phyloP scores from a whole-genome alignment of 2,329 filamentous ascomycete species.

The Teratosphaeriaceae sp. region DNA sequence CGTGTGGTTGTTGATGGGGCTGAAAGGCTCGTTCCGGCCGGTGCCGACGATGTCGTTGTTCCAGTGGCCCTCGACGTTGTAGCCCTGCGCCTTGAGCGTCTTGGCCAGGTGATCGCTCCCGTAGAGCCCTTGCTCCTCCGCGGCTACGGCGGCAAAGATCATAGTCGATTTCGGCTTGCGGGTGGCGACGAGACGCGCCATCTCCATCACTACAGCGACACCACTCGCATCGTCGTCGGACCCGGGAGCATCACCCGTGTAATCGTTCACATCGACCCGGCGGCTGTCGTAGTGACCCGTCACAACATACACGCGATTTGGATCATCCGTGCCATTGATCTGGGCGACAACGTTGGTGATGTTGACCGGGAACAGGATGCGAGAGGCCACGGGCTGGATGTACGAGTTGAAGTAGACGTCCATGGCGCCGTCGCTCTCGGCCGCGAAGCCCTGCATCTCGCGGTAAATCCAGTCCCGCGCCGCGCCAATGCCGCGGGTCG shows the following conservation, averaged over 20 bases:
- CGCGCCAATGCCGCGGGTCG: conserved; percentile 48
- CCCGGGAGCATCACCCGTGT: conserved; percentile 47
- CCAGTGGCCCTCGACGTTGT: conserved; percentile 52
- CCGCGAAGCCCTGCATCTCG: conserved; percentile 45
- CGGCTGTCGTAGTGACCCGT: conserved; percentile 53
- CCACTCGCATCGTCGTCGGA: conserved; percentile 54
- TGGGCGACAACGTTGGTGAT: conserved; percentile 50
- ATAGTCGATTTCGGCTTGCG: conserved; percentile 43
- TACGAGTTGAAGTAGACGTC: conserved; percentile 47
- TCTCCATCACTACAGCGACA: conserved; percentile 50
- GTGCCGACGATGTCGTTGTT: conserved; percentile 54
- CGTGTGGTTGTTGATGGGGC: conserved; percentile 33
- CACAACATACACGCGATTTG: conserved; percentile 46
- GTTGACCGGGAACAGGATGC: conserved; percentile 46
- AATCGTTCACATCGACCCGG: conserved; percentile 46
- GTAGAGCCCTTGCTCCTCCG: conserved; percentile 52
- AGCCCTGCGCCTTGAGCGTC: conserved; percentile 44
- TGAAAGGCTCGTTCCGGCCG: conserved; percentile 33
- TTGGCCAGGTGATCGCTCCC: conserved; percentile 48
- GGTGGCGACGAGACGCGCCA: conserved; percentile 47
- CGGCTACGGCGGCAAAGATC: conserved; percentile 51
- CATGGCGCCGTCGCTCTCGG: conserved; percentile 44
- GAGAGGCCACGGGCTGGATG: conserved; percentile 40
- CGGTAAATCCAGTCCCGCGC: conserved; percentile 51
- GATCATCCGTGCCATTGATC: conserved; percentile 43